Evolutionary conservation across 495 filamentous ascomycete species (phyloP), one percentile per base, ranked within the genome.

Genomic region (Penicillium flavigenum): DNA sequence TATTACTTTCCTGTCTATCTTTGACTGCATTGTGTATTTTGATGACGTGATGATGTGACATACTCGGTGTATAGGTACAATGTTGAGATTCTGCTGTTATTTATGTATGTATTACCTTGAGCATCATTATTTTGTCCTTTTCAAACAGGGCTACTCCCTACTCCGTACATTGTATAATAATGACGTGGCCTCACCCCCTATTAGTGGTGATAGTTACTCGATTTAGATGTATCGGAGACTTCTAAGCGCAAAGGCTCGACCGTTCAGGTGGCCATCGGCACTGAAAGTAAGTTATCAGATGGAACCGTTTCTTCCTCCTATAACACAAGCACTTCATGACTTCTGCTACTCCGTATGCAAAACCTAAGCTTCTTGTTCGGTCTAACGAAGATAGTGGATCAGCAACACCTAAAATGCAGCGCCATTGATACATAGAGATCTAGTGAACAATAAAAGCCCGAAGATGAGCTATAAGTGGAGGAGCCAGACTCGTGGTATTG

Each of bases 271-370:
- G 50, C n/a, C 24, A 12, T 16, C 27, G 19, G 24, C 11, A 53
- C 24, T 22, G 10, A 51, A 32, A 32, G 32, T 59, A 58, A 60
- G 60, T 65, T 60, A 65, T 65, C 57, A 56, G 63, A 63, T 60
- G 53, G 47, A 26, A 52, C 27, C 14, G 2, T 47, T 29, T 24
- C 24, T 10, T 17, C 5, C 26, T 39, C 39, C 17, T 42, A n/a
- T 12, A 31, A 27, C 24, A 26, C 16, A 11, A 52, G 10, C 32
- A 0, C 11, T 34, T 34, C 10, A 2, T 12, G 9, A 11, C 12
- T 9, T 6, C 10, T 29, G 27, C 27, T 44, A 24, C 6, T 6
- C 20, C 5, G 10, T 12, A 12, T 2, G 10, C 17, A 24, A 44
- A 44, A 2, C 36, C 20, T 20, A 20, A 20, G 6, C n/a, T 17